Evolutionary conservation across 768 basidiomycete species (phyloP).

Genomic region (Auricularia auricula-judae): DNA sequence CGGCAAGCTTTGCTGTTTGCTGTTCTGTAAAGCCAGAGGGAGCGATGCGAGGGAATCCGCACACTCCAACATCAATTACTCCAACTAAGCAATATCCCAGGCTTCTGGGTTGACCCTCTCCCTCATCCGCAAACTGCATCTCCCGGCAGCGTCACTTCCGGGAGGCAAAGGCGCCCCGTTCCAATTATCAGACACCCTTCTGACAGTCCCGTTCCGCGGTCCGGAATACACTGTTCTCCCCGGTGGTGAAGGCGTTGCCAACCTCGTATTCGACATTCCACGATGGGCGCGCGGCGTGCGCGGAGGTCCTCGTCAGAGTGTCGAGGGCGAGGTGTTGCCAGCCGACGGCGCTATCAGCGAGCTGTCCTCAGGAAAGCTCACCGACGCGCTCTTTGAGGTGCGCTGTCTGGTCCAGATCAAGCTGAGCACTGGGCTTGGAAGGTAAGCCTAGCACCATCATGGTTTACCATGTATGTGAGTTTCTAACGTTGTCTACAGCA

Average conservation of each 20-base stretch:
- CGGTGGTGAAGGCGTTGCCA: slow-evolving; percentile 67
- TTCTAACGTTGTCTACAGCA: slow-evolving; percentile 30
- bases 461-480: not conserved
- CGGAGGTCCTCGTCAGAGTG: slow-evolving; percentile 51
- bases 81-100: slow-evolving; percentile 23
- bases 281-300: slow-evolving; percentile 49
- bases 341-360: slow-evolving; percentile 13
- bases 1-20: too few relatives aligned
- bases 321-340: slow-evolving; percentile 22
- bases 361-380: slow-evolving; percentile 16
- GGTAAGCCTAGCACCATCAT: slow-evolving; percentile 28
- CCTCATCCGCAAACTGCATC: slow-evolving; percentile 47
- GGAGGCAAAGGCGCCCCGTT: slow-evolving; percentile 30
- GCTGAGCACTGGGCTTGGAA: slow-evolving; percentile 63
- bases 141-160: slow-evolving; percentile 16
- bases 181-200: slow-evolving; percentile 56
- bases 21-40: too few relatives aligned
- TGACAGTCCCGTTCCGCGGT: slow-evolving; percentile 60
- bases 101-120: slow-evolving; percentile 56
- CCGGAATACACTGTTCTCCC: slow-evolving; percentile 65
- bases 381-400: slow-evolving; percentile 58
- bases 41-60: too few relatives aligned
- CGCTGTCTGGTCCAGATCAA: slow-evolving; percentile 50
- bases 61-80: too few relatives aligned
- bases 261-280: slow-evolving; percentile 74